Evolutionary conservation across 495 filamentous ascomycete species (phyloP), one percentile per base, ranked within the genome.

Genomic region (Cercophora samala): DNA sequence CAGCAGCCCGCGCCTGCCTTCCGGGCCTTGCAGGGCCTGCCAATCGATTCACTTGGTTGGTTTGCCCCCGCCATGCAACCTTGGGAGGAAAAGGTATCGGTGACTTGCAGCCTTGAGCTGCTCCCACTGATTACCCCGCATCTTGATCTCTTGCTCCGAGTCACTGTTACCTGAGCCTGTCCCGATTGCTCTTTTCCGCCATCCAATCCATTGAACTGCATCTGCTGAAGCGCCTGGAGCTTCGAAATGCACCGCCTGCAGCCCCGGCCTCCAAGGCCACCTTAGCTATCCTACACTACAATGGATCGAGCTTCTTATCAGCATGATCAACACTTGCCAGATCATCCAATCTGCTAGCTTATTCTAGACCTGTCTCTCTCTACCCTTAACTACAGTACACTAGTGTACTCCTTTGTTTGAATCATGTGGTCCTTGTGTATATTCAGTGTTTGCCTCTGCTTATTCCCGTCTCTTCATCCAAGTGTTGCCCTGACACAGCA

Each of bases 31-130:
- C 26, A 21, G 37, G 37, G 37, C 37, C 15, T 46, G 37, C 37
- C 37, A 46, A 46, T 46, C 37, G 15, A 46, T 46, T 46, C 37
- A 46, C 37, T 46, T 46, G 37, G 37, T 46, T 46, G 37, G 37
- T 46, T 46, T 46, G 37, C 37, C 26, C 23, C 58, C 21, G 11
- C 58, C 15, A 26, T 18, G 58, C 58, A 60, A 29, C 22, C 5
- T 25, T 25, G 26, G 29, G 60, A 37, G 6, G 5, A 0, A 37
- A 42, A 62, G 60, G 60, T 62, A 62, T 6, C 60, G 25, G 29
- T 42, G 60, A 62, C 60, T 19, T 62, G 29, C 60, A 46, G 60
- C 60, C 60, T 62, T 62, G 32, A 37, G 18, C 17, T 37, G 19
- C n/a, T 62, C 24, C 60, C 24, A 24, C 60, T 3, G 21, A 46